phyloP scores from a whole-genome alignment of 345 rosid species.

The Brassica cretica region DNA sequence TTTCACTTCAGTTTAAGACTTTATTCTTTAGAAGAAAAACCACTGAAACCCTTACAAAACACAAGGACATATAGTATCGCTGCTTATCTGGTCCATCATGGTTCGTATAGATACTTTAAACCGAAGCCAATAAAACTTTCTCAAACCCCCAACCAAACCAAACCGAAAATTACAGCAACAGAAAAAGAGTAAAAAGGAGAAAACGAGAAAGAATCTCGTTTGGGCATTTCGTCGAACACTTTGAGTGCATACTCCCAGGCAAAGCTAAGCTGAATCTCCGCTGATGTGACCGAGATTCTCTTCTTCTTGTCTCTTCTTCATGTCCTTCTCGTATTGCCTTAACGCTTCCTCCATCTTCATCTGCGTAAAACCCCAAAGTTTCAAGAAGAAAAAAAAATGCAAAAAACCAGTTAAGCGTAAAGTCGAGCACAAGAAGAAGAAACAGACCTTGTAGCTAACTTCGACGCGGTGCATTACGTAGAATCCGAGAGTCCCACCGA shows the following conservation, averaged over 20 bases:
- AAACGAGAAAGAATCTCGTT: conserved; percentile 6
- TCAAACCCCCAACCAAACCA: not conserved
- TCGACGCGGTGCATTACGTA: conserved; percentile 86
- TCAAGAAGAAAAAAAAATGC: not conserved
- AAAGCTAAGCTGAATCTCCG: conserved; percentile 21
- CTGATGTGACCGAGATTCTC: conserved; percentile 26
- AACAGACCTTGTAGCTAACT: conserved; percentile 63
- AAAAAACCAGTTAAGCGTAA: not conserved
- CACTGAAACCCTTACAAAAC: not conserved
- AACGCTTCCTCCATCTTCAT: conserved; percentile 79
- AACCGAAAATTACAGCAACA: not conserved
- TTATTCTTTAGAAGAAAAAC: not conserved
- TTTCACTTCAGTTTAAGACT: not conserved
- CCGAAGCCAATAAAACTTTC: not conserved
- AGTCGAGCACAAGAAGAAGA: conserved; percentile 10
- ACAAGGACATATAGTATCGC: not conserved
- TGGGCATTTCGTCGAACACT: conserved; percentile 38
- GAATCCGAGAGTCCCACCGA: conserved; percentile 78
- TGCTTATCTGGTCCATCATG: not conserved
- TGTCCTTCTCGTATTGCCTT: conserved; percentile 62
- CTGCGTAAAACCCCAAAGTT: conserved; percentile 38
- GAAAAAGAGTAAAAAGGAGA: not conserved
- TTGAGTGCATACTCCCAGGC: conserved; percentile 14
- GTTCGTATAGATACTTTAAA: not conserved
- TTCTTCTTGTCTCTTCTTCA: conserved; percentile 47